Evolutionary conservation across 441 rosid species (phyloP), one percentile per base, ranked within the genome.

Genomic region (Syzygium malaccense): DNA sequence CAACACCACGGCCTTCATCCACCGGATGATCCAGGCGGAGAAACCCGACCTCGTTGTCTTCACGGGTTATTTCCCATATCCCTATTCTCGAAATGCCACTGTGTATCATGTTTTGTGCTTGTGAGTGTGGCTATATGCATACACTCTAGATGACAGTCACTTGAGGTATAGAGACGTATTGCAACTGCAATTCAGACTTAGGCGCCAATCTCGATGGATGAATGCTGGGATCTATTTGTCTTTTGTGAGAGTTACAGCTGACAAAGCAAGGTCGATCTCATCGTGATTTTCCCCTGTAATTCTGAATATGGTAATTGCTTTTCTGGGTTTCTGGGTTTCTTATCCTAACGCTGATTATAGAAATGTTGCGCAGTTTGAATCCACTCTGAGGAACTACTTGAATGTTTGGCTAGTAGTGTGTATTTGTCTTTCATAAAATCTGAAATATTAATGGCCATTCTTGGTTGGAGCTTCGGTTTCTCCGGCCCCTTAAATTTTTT

Each of bases 1-100:
- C 87, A 85, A 85, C 68, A 55, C 87, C 60, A 85, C 87, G 53
- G 87, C 87, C 48, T 85, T 85, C 49, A 13, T 85, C 66, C 62
- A 28, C 53, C 68, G 87, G 30, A 85, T 85, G 87, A 85, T 85
- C 28, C 30, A 55, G 49, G 66, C 87, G 30, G 87, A 85, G 87
- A 85, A 85, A 66, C 87, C 87, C 51, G 87, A 85, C 58, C 87
- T 85, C 30, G 66, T 85, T 48, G 87, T 85, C 19, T 85, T 85
- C 87, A 85, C 87, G 30, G 87, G 87, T 85, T 8, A 33, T 7
- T 55, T 14, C 51, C 26, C 66, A 25, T 23, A 28, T 56, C 28
- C 37, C 66, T 32, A 15, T 85, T 32, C 62, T 55, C 64, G 0
- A 14, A 2, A 32, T 14, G 87, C 87, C 49, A 54, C 58, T 20